Percentiles rank a stretch among this genome's conserved stretches.
Evolutionary conservation across 2,329 filamentous ascomycete genomes (phyloP).

Genomic region (Colletotrichum brevisporum): DNA sequence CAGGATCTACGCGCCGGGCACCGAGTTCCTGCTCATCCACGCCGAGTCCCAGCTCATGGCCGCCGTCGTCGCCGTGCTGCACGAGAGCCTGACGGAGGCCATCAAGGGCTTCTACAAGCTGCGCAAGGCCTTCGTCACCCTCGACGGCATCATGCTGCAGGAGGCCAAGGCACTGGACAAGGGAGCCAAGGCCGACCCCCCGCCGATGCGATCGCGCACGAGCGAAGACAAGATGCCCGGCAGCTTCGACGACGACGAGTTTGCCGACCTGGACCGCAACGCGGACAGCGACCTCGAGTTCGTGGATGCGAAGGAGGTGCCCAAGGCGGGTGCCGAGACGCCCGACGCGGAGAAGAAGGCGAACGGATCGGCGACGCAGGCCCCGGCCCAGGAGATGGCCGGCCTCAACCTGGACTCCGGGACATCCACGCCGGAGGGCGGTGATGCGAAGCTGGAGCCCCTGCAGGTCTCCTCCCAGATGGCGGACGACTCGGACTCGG

Average conservation of each 20-base stretch:
- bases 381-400: constrained; percentile 25
- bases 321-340: constrained; percentile 57
- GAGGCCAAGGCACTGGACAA: constrained; percentile 69
- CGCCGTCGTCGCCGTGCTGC: constrained; percentile 89
- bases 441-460: constrained; percentile 32
- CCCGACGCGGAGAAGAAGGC: constrained; percentile 64
- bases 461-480: constrained; percentile 33
- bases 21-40: constrained; percentile 87
- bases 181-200: constrained; percentile 40
- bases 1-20: constrained; percentile 82
- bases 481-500: constrained; percentile 40
- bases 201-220: constrained; percentile 31
- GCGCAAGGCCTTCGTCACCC: constrained; percentile 86
- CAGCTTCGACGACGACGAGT: constrained; percentile 53
- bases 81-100: constrained; percentile 92
- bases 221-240: constrained; percentile 55
- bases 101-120: constrained; percentile 94
- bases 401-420: constrained; percentile 34
- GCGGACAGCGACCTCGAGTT: constrained; percentile 64
- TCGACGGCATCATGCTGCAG: constrained; percentile 83
- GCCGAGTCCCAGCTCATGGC: constrained; percentile 91
- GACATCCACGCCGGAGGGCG: constrained; percentile 25
- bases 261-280: constrained; percentile 46
- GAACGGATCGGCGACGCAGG: constrained; percentile 43
- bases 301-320: constrained; percentile 67